Base-by-base conservation (phyloP, 495 filamentous ascomycete species). In the Penicillium ucsense region DNA sequence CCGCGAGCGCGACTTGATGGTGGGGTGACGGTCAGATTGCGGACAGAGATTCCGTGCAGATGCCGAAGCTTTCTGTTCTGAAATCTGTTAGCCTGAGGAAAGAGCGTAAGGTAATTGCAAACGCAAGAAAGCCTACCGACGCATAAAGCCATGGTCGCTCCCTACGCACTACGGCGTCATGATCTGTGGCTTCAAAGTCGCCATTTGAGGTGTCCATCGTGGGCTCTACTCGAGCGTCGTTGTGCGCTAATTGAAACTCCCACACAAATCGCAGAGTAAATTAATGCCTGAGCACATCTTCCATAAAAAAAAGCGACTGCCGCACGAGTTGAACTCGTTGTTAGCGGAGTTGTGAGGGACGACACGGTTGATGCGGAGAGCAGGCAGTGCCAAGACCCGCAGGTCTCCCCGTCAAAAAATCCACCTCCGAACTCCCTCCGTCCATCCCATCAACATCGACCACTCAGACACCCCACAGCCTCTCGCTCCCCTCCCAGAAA, bases 21-120 rank as follows among this genome's bases (percentile, higher is more conserved):
- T 12, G 58, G 71, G 27, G 65, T 65, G 41, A 90, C 80, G 46
- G 80, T 77, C 34, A 96, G 71, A 62, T 96, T 98, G 41, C 92
- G 87, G 27, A 96, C 67, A 40, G 85, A 89, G 41, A 98, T 81
- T 43, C 86, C 88, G 52, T 86, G 81, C 10, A 98, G 74, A 70
- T 96, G 89, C 43, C 92, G 82, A 30, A 98, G 74, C 62, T 84
- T 90, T 54, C 89, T 82, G 61, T 94, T 95, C 81, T 94, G 56
- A 9, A 32, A 35, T 10, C 31, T 20, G 41, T 41, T 7, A 61
- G 57, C 40, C 7, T 36, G 2, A 51, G 46, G 5, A 20, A 20
- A 20, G 20, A 29, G 40, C 36, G 32, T 8, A 44, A 11, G 7
- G 32, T 43, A 20, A 7, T 12, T 20, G 52, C 30, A 7, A 29